phyloP scores from a whole-genome alignment of 2,329 filamentous ascomycete species.

The Teratosphaeria destructans region DNA sequence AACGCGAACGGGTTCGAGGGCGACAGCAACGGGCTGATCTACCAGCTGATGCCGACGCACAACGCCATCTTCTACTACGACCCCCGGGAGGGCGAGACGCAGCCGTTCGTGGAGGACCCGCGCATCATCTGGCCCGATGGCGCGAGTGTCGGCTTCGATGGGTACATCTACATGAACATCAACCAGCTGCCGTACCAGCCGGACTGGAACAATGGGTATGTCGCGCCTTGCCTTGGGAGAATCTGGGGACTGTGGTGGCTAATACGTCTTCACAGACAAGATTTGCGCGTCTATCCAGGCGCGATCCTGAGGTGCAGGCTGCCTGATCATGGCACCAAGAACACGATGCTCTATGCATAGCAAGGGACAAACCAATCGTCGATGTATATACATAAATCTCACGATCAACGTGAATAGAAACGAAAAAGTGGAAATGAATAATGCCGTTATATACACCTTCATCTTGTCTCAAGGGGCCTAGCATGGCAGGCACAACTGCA shows the following conservation, averaged over 20 bases:
- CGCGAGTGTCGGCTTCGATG: constrained; percentile 32
- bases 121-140: constrained; percentile 37
- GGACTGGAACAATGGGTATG: not conserved
- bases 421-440: too few species aligned
- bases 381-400: not conserved
- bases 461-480: not conserved
- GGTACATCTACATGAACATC: constrained; percentile 40
- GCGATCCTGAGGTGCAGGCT: constrained; percentile 36
- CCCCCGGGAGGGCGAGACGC: constrained; percentile 26
- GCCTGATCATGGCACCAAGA: constrained; percentile 32
- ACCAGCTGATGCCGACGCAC: constrained; percentile 37
- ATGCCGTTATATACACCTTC: not conserved
- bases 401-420: not conserved
- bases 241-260: not conserved
- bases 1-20: constrained; percentile 38
- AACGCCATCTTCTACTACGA: constrained; percentile 39
- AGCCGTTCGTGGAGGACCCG: constrained; percentile 32
- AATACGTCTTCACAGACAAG: constrained; percentile 24
- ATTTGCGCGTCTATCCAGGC: constrained; percentile 33
- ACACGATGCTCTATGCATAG: constrained; percentile 16
- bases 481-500: not conserved
- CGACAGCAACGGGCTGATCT: constrained; percentile 34
- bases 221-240: not conserved
- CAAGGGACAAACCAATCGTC: not conserved
- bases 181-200: constrained; percentile 36